Conservation (phyloP, 2,329 filamentous ascomycete species). For the Hypoxylon sp. region DNA sequence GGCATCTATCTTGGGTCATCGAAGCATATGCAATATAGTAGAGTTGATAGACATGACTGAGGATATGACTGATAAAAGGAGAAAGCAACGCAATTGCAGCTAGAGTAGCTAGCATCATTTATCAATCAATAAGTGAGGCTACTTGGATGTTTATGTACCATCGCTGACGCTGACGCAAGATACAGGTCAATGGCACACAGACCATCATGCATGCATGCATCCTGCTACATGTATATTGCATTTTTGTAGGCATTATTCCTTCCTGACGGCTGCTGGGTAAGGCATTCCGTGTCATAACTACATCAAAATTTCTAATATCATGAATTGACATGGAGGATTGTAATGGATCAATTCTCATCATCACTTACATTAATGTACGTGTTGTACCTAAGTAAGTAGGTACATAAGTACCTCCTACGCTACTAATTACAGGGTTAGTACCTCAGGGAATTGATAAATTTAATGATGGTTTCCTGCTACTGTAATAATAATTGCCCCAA, state of each 20-base stretch:
- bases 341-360: too few species aligned
- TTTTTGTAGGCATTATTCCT: too few species aligned
- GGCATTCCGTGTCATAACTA: too few species aligned
- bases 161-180: constrained; percentile 27
- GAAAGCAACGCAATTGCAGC: constrained; percentile 3
- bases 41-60: background rate
- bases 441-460: too few species aligned
- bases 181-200: constrained; percentile 13
- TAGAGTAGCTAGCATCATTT: constrained; percentile 8
- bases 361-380: background rate
- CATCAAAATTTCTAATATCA: too few species aligned
- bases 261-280: too few species aligned
- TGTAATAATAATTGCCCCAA: too few species aligned
- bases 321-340: too few species aligned
- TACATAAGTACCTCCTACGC: too few species aligned
- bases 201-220: background rate
- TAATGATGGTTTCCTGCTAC: too few species aligned
- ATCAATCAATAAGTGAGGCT: constrained; percentile 8
- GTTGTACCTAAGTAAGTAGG: constrained; percentile 1
- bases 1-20: constrained; percentile 9
- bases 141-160: constrained; percentile 5
- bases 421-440: constrained; percentile 2
- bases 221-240: too few species aligned
- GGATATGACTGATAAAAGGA: background rate
- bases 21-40: constrained; percentile 4